Conservation (phyloP, 2,329 filamentous ascomycete genomes). For the Ophiosphaerella herpotricha region DNA sequence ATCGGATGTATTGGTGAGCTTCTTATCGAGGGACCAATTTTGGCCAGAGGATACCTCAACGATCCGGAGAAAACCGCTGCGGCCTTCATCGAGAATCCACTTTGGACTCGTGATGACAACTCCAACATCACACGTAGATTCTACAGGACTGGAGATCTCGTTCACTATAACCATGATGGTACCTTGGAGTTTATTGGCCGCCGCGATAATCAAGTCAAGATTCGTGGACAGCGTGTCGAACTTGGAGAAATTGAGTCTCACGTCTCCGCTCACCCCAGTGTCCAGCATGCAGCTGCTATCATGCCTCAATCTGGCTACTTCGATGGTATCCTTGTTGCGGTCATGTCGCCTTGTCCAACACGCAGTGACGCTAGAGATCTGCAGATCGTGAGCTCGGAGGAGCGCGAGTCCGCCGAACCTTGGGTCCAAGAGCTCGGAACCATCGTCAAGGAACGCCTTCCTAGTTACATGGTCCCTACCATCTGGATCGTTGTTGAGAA, state of each 20-base stretch:
- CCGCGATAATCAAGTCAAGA: slow-evolving; percentile 22
- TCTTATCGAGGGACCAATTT: slow-evolving; percentile 60
- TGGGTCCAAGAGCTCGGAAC: not conserved
- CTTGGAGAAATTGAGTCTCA: slow-evolving; percentile 22
- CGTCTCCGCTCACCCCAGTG: slow-evolving; percentile 4
- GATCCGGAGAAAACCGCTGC: slow-evolving; percentile 27
- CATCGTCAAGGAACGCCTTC: too few species aligned
- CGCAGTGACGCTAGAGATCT: slow-evolving; percentile 23
- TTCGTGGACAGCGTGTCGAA: slow-evolving; percentile 28
- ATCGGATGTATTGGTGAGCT: slow-evolving; percentile 50
- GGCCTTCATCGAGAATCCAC: slow-evolving; percentile 35
- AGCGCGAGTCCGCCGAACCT: slow-evolving; percentile 1
- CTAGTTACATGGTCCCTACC: slow-evolving; percentile 20
- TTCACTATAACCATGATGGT: slow-evolving; percentile 16
- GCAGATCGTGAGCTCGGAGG: not conserved
- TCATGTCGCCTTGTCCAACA: slow-evolving; percentile 35
- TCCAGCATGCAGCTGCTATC: slow-evolving; percentile 47
- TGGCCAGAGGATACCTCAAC: slow-evolving; percentile 34
- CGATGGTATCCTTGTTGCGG: slow-evolving; percentile 48
- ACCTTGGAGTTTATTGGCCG: slow-evolving; percentile 17
- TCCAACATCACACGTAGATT: slow-evolving; percentile 21
- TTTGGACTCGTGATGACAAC: slow-evolving; percentile 18
- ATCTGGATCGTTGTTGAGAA: slow-evolving; percentile 40
- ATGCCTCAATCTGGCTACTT: slow-evolving; percentile 43
- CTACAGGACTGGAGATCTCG: slow-evolving; percentile 33